These are phyloP conservation scores for Pseudogymnoascus pannorum DNA, from an alignment of 2,329 filamentous ascomycete genomes.

Conservation along the genomic window DNA sequence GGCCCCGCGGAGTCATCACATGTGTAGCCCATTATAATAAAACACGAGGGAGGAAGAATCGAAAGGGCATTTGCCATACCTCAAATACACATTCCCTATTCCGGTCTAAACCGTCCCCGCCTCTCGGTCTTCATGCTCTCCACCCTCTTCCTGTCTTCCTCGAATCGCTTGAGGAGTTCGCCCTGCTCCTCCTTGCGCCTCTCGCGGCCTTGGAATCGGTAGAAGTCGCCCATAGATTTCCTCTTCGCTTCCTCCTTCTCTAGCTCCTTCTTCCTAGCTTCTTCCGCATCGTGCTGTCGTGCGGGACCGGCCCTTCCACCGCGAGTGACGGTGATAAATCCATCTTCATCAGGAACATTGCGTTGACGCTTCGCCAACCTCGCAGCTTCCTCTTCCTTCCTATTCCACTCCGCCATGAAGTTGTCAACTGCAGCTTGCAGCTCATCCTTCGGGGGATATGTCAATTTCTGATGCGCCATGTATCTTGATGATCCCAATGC, in stretches of 20 bases:
- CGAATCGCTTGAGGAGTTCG: constrained; percentile 63
- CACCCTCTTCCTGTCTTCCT: constrained; percentile 67
- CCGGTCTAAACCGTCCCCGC: constrained; percentile 53
- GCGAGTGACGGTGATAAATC: constrained; percentile 84
- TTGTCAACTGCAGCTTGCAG: constrained; percentile 73
- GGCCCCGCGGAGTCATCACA: constrained; percentile 47
- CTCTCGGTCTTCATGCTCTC: constrained; percentile 62
- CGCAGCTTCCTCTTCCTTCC: constrained; percentile 56
- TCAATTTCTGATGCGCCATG: constrained; percentile 58
- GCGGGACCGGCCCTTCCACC: constrained; percentile 67
- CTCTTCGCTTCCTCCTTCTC: constrained; percentile 58
- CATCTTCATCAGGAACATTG: constrained; percentile 84
- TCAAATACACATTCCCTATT: constrained; percentile 31
- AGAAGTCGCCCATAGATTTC: constrained; percentile 64
- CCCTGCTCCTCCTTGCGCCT: constrained; percentile 68
- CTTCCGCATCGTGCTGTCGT: constrained; percentile 61
- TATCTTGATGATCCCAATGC: constrained; percentile 51
- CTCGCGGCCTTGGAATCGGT: constrained; percentile 76
- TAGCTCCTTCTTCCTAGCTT: constrained; percentile 50
- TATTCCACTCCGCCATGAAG: constrained; percentile 78
- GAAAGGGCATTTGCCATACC: constrained; percentile 16
- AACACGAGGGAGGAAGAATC: neutral
- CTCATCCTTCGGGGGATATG: constrained; percentile 58
- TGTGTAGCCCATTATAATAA: constrained; percentile 11
- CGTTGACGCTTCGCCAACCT: constrained; percentile 58